Percentiles rank a stretch among this genome's conserved stretches.
These are phyloP conservation scores for Aureobasidium zeae DNA, from an alignment of 2,329 filamentous ascomycete genomes.

Conservation along the genomic window DNA sequence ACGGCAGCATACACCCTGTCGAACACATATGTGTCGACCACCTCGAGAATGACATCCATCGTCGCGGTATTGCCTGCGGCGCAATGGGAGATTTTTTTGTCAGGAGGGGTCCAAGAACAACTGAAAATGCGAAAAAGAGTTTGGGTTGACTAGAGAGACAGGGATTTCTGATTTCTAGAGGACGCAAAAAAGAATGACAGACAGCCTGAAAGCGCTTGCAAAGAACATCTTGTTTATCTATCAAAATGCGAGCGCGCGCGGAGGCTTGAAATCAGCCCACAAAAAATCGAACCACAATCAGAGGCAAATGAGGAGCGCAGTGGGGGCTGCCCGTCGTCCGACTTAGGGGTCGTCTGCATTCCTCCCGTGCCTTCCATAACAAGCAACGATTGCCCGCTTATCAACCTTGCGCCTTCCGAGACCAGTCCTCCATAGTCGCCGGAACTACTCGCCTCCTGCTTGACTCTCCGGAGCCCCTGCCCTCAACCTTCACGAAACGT, in stretches of 20 bases:
- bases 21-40: slow-evolving; percentile 70
- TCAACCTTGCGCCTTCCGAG: background rate
- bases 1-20: slow-evolving; percentile 68
- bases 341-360: background rate
- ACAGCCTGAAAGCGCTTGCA: slow-evolving; percentile 10
- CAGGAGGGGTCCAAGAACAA: no score
- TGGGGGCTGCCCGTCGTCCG: slow-evolving; percentile 3
- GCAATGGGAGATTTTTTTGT: background rate
- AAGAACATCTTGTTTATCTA: slow-evolving; percentile 14
- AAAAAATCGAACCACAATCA: slow-evolving; percentile 15
- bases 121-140: no score
- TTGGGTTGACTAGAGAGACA: no score
- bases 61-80: slow-evolving; percentile 23
- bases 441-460: slow-evolving; percentile 1
- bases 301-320: slow-evolving; percentile 13
- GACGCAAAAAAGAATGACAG: slow-evolving; percentile 10
- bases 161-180: background rate
- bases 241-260: slow-evolving; percentile 5
- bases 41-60: slow-evolving; percentile 89
- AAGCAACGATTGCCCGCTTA: slow-evolving; percentile 7
- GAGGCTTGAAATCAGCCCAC: slow-evolving; percentile 12
- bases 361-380: background rate
- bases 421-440: slow-evolving; percentile 5
- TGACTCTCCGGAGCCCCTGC: slow-evolving; percentile 9
- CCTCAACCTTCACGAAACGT: slow-evolving; percentile 8